Evolutionary conservation across 1,284 basidiomycete species (phyloP).

Genomic region (Macrocystidia cucumis): DNA sequence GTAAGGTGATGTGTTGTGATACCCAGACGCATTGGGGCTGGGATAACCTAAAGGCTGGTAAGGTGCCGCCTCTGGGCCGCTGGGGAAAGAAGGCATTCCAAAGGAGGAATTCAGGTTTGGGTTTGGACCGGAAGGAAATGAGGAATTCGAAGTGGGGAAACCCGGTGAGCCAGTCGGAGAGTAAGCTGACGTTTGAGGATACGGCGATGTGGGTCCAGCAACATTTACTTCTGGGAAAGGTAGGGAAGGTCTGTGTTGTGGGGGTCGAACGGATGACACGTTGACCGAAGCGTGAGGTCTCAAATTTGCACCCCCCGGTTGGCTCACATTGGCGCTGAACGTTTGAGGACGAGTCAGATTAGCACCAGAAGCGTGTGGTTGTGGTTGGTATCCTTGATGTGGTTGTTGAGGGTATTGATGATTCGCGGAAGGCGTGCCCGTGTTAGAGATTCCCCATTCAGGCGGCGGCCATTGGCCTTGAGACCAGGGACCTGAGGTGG

Average conservation of each 20-base stretch:
- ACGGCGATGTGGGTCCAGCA: background rate
- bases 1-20: too few relatives aligned
- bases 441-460: slow-evolving; percentile 5
- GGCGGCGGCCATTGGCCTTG: slow-evolving; percentile 33
- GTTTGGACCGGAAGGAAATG: background rate
- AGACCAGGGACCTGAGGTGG: slow-evolving; percentile 17
- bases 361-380: slow-evolving; percentile 2
- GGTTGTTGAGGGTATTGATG: too few relatives aligned
- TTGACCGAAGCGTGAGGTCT: slow-evolving; percentile 3
- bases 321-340: too few relatives aligned
- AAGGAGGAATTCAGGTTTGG: too few relatives aligned
- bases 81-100: too few relatives aligned
- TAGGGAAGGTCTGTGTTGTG: slow-evolving; percentile 4
- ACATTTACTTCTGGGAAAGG: background rate
- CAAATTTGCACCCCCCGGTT: background rate
- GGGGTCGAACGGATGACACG: slow-evolving; percentile 1
- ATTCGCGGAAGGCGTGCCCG: too few relatives aligned
- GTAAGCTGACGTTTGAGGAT: background rate
- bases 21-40: too few relatives aligned
- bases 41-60: too few relatives aligned
- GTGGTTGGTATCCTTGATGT: background rate
- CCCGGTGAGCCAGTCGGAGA: background rate
- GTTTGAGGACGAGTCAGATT: slow-evolving; percentile 5
- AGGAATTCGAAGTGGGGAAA: background rate
- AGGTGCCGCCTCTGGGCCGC: too few relatives aligned